A percentile compares a stretch with the other conserved stretches of the same genome.
phyloP scores from a whole-genome alignment of 495 filamentous ascomycete genomes.

The Aspergillus nanangensis region DNA sequence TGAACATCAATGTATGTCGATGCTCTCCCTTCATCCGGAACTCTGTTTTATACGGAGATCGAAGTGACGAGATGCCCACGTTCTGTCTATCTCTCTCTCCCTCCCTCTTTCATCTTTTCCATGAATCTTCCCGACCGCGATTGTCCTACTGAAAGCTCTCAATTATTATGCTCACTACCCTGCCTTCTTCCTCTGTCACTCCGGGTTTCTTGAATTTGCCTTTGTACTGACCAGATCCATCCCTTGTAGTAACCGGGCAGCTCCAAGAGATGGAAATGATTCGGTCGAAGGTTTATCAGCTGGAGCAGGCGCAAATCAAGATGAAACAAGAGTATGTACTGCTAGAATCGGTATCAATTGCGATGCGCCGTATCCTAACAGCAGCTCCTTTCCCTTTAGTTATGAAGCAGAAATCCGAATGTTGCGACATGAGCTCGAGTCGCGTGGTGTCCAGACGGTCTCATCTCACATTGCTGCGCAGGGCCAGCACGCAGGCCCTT shows the following conservation, averaged over 20 bases:
- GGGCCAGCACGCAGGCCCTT: conserved; percentile 69
- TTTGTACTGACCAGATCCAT: conserved; percentile 11
- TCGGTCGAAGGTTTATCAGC: conserved; percentile 79
- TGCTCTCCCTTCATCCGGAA: no score
- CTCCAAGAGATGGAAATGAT: conserved; percentile 91
- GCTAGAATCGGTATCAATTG: no score
- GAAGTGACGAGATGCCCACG: no score
- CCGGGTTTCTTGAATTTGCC: no score
- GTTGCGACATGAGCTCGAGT: conserved; percentile 84
- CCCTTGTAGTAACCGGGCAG: conserved; percentile 68
- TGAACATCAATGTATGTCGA: conserved; percentile 86
- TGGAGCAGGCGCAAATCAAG: conserved; percentile 80
- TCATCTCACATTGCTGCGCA: conserved; percentile 57
- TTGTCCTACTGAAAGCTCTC: no score
- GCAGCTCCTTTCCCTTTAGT: conserved; percentile 40
- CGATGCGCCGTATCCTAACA: not conserved
- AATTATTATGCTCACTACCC: not conserved
- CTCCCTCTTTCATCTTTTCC: not conserved
- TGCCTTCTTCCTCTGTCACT: no score
- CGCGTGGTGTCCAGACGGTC: conserved; percentile 68
- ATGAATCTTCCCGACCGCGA: no score
- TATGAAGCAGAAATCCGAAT: conserved; percentile 89
- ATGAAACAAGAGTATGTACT: conserved; percentile 85
- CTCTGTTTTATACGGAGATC: no score
- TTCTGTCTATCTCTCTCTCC: no score